Evolutionary conservation across 2,329 filamentous ascomycete genomes (phyloP).

Genomic region (Incumbomyces delicatus): DNA sequence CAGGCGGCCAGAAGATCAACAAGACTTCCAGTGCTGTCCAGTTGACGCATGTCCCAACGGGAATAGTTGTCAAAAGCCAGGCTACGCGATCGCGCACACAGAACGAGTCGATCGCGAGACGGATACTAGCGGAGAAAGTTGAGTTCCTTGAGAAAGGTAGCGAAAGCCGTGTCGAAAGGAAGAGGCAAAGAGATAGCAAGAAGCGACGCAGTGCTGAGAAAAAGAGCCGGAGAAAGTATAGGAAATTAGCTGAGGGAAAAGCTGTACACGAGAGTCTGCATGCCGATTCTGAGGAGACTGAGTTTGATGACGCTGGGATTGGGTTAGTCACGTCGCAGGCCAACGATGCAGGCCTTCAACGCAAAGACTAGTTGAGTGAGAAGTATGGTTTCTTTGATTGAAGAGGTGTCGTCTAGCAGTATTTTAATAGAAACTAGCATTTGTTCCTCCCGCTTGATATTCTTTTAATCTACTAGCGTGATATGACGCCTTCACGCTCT

Average conservation of each 20-base stretch:
- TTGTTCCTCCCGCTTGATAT: no score
- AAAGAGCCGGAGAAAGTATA: constrained; percentile 37
- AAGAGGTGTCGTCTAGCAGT: no score
- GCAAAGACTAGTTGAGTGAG: no score
- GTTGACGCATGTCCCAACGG: constrained; percentile 78
- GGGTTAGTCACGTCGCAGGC: no score
- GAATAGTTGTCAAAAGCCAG: constrained; percentile 88
- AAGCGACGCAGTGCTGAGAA: constrained; percentile 36
- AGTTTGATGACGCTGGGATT: background rate
- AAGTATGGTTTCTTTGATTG: no score
- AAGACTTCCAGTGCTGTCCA: constrained; percentile 96
- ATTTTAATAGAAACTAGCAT: no score
- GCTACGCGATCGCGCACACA: constrained; percentile 76
- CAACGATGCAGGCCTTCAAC: no score
- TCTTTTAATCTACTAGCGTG: no score
- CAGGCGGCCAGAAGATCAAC: constrained; percentile 97
- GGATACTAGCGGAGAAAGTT: constrained; percentile 64
- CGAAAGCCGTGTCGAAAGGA: constrained; percentile 67
- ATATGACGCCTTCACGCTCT: no score
- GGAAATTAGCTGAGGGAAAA: constrained; percentile 26
- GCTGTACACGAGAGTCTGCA: background rate
- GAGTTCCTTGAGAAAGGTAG: constrained; percentile 66
- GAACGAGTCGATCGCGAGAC: constrained; percentile 76
- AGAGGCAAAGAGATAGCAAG: constrained; percentile 68
- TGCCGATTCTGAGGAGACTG: constrained; percentile 5